These are phyloP conservation scores for Diaporthe australafricana DNA, from an alignment of 2,329 filamentous ascomycete species.

Conservation along the genomic window DNA sequence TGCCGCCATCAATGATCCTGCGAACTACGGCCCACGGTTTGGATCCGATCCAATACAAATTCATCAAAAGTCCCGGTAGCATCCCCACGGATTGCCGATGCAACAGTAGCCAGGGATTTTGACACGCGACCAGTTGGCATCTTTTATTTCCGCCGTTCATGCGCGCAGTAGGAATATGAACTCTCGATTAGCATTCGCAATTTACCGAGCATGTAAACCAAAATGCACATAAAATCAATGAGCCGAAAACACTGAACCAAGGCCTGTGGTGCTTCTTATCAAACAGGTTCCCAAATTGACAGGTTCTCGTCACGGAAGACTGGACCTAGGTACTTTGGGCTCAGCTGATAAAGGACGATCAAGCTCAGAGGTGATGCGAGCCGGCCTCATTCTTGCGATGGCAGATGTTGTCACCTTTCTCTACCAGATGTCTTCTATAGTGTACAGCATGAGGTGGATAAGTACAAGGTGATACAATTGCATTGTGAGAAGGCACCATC, in stretches of 20 bases:
- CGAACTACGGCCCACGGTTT: neutral
- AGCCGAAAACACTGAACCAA: too few relatives aligned
- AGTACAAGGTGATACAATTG: too few relatives aligned
- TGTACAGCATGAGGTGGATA: too few relatives aligned
- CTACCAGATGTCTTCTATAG: too few relatives aligned
- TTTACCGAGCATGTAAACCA: neutral
- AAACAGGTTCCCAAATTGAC: neutral
- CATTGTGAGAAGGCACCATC: too few relatives aligned
- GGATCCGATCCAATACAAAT: slow-evolving; percentile 1
- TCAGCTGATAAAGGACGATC: slow-evolving; percentile 33
- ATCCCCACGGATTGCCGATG: neutral
- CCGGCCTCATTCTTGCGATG: too few relatives aligned
- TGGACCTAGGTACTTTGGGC: slow-evolving; percentile 47
- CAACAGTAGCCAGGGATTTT: neutral
- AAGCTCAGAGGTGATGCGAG: neutral
- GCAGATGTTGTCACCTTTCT: too few relatives aligned
- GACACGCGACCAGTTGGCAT: neutral
- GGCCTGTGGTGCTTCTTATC: neutral
- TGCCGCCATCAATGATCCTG: neutral
- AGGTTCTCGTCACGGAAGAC: slow-evolving; percentile 40
- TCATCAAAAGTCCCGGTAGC: neutral
- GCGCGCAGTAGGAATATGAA: neutral
- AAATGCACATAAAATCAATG: neutral
- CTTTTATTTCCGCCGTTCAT: slow-evolving; percentile 4
- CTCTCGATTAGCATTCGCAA: neutral